Base-by-base conservation (phyloP, 352 stramenopile species). In the Blastocystis sp. region DNA sequence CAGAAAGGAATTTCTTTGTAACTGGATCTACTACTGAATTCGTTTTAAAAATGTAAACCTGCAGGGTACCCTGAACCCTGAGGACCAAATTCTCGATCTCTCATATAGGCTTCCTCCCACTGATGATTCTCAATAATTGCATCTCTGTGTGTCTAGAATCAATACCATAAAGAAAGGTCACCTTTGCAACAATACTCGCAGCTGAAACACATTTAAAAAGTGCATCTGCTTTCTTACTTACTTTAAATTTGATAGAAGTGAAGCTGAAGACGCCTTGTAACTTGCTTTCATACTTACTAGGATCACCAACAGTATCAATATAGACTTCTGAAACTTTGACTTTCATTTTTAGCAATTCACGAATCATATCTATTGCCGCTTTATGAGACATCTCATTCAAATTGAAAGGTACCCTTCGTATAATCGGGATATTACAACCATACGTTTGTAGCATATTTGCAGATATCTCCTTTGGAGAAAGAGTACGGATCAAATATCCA, bases 121-220 rank as follows among this genome's bases (percentile, higher is more conserved):
- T 30, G 30, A 59, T 89, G 73, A n/a, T 77, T 27, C 4, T 51
- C 35, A 30, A 89, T 77, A 56, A 89, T 76, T 33, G 33, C n/a
- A 48, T 89, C 78, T n/a, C 78, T 54, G 19, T 51, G 66, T 22
- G 66, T 79, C 78, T 89, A 78, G 24, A 13, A 30, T 60, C 37
- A 22, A 62, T 33, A n/a, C 7, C 22, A 6, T 24, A 33, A 7
- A 22, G 30, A 19, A 53, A 24, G 37, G 11, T 4, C 42, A 89
- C 78, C 24, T 89, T 89, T 59, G 78, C 78, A 24, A 89, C 78
- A n/a, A 89, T 89, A 89, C 78, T 89, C 37, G 78, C 78, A 7
- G 78, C 78, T 30, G 60, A 79, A 1, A 89, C 78, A n/a, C 78
- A 89, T 77, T 89, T 89, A 51, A 56, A 89, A 13, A 77, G 30